A percentile compares a stretch with the other conserved stretches of the same genome.
Evolutionary conservation across 2,329 filamentous ascomycete genomes (phyloP).

Genomic region (Setomelanomma holmii): DNA sequence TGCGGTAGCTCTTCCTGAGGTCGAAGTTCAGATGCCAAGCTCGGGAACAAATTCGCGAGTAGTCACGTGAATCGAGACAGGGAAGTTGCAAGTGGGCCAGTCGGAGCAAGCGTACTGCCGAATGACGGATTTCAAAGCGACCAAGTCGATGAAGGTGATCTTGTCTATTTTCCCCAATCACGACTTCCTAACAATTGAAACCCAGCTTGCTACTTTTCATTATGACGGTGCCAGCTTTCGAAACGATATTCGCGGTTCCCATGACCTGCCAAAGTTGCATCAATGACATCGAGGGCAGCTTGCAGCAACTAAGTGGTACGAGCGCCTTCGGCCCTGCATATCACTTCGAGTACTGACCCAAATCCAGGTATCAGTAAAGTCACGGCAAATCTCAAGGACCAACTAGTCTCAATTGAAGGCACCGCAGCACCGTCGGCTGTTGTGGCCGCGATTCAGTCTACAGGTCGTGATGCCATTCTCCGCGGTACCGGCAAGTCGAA

Average conservation of each 20-base stretch:
- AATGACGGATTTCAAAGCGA: conserved; percentile 43
- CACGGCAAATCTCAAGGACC: conserved; percentile 80
- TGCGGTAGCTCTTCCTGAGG: conserved; percentile 6
- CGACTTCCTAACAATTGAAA: background rate
- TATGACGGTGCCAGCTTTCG: conserved; percentile 45
- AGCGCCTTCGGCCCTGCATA: conserved; percentile 24
- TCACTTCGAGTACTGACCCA: conserved; percentile 30
- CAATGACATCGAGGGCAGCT: conserved; percentile 79
- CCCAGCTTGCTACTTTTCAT: conserved; percentile 3
- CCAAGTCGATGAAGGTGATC: conserved; percentile 10
- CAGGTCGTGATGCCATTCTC: conserved; percentile 91
- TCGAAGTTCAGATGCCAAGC: conserved; percentile 22
- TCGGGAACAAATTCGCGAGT: conserved; percentile 20
- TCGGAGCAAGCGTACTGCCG: conserved; percentile 11
- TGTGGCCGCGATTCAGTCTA: conserved; percentile 85
- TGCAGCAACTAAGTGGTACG: conserved; percentile 74
- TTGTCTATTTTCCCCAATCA: conserved; percentile 10
- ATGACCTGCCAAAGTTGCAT: conserved; percentile 91
- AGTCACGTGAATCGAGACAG: background rate
- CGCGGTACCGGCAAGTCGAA: conserved; percentile 86
- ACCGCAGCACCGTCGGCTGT: conserved; percentile 91
- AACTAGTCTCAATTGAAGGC: conserved; percentile 84
- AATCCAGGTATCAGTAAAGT: conserved; percentile 78
- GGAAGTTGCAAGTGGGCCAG: conserved; percentile 19
- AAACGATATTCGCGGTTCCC: conserved; percentile 95